Evolutionary conservation across 176 grass and related monocot genomes (phyloP).

Genomic region (Typha latifolia): DNA sequence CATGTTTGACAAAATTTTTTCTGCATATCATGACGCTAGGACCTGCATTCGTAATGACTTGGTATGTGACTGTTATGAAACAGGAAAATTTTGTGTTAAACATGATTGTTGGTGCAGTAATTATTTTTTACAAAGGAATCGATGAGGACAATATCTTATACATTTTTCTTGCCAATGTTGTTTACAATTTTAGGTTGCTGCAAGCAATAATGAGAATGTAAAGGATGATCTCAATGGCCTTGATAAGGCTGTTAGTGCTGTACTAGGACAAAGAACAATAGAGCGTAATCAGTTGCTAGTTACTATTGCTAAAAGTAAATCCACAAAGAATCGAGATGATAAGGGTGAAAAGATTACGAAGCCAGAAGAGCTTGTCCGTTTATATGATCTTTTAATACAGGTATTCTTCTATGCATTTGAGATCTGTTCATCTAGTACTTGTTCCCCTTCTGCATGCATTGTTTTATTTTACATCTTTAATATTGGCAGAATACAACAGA

Average conservation of each 20-base stretch:
- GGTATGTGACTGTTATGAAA: slow-evolving; percentile 33
- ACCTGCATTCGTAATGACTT: slow-evolving; percentile 90
- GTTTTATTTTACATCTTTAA: slow-evolving; percentile 14
- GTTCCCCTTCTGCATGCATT: slow-evolving; percentile 2
- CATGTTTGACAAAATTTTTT: slow-evolving; percentile 94
- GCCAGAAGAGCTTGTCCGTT: slow-evolving; percentile 95
- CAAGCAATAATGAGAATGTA: slow-evolving; percentile 78
- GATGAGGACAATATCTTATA: not conserved
- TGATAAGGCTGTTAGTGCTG: slow-evolving; percentile 93
- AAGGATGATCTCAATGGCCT: slow-evolving; percentile 94
- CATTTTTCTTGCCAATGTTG: slow-evolving; percentile 5
- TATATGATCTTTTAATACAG: slow-evolving; percentile 93
- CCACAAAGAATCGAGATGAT: slow-evolving; percentile 69
- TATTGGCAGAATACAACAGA: slow-evolving; percentile 82
- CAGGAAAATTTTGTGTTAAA: not conserved
- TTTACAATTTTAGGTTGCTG: slow-evolving; percentile 50
- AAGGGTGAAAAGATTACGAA: slow-evolving; percentile 87
- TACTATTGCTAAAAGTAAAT: slow-evolving; percentile 93
- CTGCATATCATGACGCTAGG: slow-evolving; percentile 97
- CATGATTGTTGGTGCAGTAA: not conserved
- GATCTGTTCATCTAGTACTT: not conserved
- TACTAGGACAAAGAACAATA: slow-evolving; percentile 80
- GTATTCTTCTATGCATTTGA: slow-evolving; percentile 26
- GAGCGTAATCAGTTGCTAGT: slow-evolving; percentile 87
- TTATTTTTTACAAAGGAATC: not conserved